Conservation (phyloP, 345 rosid genomes). For the Citrus unshiu region DNA sequence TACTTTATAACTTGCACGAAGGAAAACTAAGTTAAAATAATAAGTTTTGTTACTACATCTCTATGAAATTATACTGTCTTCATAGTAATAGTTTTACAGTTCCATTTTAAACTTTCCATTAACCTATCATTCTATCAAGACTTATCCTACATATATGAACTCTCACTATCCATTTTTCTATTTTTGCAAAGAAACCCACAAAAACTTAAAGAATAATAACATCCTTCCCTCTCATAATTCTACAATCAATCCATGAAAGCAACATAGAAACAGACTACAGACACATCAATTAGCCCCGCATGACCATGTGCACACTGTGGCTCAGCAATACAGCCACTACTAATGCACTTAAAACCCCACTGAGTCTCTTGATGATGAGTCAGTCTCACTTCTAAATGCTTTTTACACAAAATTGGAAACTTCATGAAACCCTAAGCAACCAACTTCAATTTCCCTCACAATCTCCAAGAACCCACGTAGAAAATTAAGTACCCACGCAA, state of each 20-base stretch:
- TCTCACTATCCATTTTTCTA: background rate
- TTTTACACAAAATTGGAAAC: conserved; percentile 25
- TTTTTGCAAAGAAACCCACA: background rate
- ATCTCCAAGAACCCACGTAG: conserved; percentile 8
- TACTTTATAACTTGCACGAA: too few species aligned
- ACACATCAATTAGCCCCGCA: background rate
- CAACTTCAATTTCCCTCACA: conserved; percentile 14
- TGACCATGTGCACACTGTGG: conserved; percentile 11
- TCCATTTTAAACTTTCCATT: too few species aligned
- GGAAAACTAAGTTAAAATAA: too few species aligned
- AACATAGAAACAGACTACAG: background rate
- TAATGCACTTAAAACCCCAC: background rate
- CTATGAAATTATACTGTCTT: too few species aligned
- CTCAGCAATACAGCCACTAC: background rate
- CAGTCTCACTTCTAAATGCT: conserved; percentile 13
- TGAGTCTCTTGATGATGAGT: background rate
- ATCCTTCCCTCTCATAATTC: background rate
- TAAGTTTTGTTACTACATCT: too few species aligned
- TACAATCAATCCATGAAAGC: background rate
- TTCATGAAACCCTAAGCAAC: conserved; percentile 20
- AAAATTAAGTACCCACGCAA: conserved; percentile 11
- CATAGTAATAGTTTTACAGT: too few species aligned
- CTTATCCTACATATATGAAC: background rate
- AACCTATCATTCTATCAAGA: too few species aligned
- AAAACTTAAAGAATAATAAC: background rate